Evolutionary conservation across 805 yeast genomes (phyloP).

Genomic region (Kluyveromyces dobzhanskii): DNA sequence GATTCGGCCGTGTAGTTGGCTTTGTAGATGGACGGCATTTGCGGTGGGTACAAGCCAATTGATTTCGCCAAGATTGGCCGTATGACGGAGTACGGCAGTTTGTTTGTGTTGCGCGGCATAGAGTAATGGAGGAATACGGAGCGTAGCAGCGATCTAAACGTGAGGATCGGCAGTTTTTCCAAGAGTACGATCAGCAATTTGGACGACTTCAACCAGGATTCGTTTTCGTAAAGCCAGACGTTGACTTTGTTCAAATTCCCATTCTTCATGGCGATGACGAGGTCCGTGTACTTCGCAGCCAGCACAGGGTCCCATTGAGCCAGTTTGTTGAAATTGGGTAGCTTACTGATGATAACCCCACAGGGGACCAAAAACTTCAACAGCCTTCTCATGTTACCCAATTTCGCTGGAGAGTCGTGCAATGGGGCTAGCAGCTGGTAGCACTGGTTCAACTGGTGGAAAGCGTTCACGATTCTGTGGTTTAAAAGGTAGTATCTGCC

Average conservation of each 20-base stretch:
- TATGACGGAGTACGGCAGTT: conserved; percentile 20
- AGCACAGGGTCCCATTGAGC: conserved; percentile 18
- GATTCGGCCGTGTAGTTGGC: conserved; percentile 17
- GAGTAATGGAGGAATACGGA: conserved; percentile 13
- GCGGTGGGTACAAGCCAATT: conserved; percentile 9
- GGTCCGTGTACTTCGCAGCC: conserved; percentile 30
- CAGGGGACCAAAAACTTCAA: conserved; percentile 44
- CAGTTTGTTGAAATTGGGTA: conserved; percentile 33
- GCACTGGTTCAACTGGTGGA: conserved; percentile 49
- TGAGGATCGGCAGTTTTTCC: conserved; percentile 35
- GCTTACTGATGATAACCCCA: conserved; percentile 45
- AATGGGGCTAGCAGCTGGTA: conserved; percentile 30
- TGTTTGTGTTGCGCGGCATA: conserved; percentile 15
- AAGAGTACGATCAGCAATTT: conserved; percentile 31
- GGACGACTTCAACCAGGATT: conserved; percentile 25
- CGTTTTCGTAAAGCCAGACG: conserved; percentile 25
- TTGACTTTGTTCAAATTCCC: conserved; percentile 37
- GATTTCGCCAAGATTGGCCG: conserved; percentile 11
- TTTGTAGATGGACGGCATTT: conserved; percentile 15
- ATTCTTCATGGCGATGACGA: conserved; percentile 31
- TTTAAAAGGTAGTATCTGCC: conserved; percentile 50
- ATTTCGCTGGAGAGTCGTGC: conserved; percentile 15
- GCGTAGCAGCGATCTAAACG: conserved; percentile 33
- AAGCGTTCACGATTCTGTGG: conserved; percentile 43
- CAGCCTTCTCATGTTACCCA: conserved; percentile 29